Conservation (phyloP, 208 protist species). For the Trichomonas gallinae region DNA sequence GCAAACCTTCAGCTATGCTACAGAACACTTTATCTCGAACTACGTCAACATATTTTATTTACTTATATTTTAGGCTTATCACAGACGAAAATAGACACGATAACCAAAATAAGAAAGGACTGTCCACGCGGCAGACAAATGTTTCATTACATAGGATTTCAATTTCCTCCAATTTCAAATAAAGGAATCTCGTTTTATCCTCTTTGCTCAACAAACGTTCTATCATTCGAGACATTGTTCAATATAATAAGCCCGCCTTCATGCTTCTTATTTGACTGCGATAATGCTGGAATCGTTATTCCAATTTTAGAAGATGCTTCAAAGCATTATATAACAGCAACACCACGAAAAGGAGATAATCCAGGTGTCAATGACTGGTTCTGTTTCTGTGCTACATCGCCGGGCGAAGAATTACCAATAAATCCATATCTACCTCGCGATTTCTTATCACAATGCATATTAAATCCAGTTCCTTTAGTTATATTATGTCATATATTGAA, state of each 20-base stretch:
- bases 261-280: not conserved
- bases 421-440: not conserved
- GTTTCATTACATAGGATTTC: not conserved
- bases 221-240: not conserved
- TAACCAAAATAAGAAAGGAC: not conserved
- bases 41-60: not conserved
- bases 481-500: not conserved
- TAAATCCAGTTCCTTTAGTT: not conserved
- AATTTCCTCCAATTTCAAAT: not conserved
- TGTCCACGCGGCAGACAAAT: not conserved
- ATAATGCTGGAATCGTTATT: not conserved
- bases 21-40: not conserved
- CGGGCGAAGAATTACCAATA: not conserved
- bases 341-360: not conserved
- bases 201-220: not conserved
- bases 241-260: not conserved
- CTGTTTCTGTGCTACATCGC: not conserved
- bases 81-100: not conserved
- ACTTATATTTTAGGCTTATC: not conserved
- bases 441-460: not conserved
- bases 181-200: not conserved
- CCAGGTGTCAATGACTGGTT: not conserved
- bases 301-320: not conserved
- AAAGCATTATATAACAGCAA: not conserved
- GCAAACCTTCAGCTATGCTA: not conserved